phyloP scores from a whole-genome alignment of 805 yeast genomes.

The Cyberlindnera saturnus region DNA sequence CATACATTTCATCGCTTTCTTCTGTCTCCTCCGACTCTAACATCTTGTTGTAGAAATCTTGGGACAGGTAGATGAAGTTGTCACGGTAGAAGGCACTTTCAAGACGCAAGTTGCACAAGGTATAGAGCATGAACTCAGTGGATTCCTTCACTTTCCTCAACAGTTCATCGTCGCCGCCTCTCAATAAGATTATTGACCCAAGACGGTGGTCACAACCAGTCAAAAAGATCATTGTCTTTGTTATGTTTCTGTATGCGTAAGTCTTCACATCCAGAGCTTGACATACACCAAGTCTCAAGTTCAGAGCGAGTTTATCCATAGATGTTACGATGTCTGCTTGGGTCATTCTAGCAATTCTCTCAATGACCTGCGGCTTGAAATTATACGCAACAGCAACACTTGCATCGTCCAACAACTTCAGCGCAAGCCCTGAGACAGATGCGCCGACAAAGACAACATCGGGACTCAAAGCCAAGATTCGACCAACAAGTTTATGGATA shows the following conservation, averaged over 20 bases:
- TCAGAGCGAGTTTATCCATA: constrained; percentile 73
- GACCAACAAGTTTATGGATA: constrained; percentile 69
- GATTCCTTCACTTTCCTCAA: constrained; percentile 69
- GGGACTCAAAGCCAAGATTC: constrained; percentile 73
- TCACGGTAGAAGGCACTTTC: constrained; percentile 74
- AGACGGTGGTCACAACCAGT: constrained; percentile 66
- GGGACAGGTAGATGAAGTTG: constrained; percentile 50
- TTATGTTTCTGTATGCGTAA: constrained; percentile 46
- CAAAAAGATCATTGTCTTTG: constrained; percentile 72
- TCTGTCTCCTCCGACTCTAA: constrained; percentile 3
- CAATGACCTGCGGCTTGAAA: constrained; percentile 76
- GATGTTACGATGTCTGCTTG: constrained; percentile 82
- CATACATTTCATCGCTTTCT: constrained; percentile 22
- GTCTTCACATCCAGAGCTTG: constrained; percentile 63
- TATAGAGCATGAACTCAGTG: constrained; percentile 73
- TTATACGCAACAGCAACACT: constrained; percentile 78
- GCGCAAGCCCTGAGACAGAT: constrained; percentile 76
- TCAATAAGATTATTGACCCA: constrained; percentile 81
- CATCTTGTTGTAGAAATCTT: constrained; percentile 27
- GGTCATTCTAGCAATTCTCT: constrained; percentile 70
- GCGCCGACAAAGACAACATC: constrained; percentile 74
- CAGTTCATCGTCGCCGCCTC: constrained; percentile 66
- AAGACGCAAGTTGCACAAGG: constrained; percentile 68
- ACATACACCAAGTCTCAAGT: constrained; percentile 72
- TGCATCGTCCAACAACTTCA: constrained; percentile 61